Base-by-base conservation (phyloP, 2,329 filamentous ascomycete species). In the Calonectria crousiana region DNA sequence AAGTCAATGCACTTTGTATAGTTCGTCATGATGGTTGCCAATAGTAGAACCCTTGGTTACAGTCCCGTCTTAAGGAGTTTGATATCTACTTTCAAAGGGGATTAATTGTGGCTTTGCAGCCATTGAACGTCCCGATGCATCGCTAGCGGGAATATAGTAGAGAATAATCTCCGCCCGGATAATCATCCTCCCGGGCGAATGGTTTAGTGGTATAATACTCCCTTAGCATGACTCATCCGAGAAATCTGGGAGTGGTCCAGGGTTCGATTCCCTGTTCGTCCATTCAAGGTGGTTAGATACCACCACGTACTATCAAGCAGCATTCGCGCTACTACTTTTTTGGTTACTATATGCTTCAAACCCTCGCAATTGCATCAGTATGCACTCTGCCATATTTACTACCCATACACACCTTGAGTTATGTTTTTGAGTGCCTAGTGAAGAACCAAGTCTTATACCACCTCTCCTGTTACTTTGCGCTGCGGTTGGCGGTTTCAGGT, bases 131-230 rank as follows among this genome's bases (percentile, higher is more conserved):
- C 9, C 34, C 30, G 8, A 6, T 26, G 4, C 11, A 5, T 1
- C 11, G 11, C 10, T 52, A 10, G 6, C 18, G 13, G 13, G 38
- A 60, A n/a, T 23, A 38, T 16, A 26, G 16, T 4, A 2, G 6
- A 26, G 4, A 20, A 10, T 10, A 18, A 2, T 8, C 4, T 2
- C 1, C 1, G 0, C 3, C 28, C 56, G 56, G 56, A 60, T 41
- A 60, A 60, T 60, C 28, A 28, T 60, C 41, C 4, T 32, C 14
- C 56, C 56, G 56, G 51, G 51, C 51, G 51, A 53, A 53, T 53
- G 51, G 51, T 53, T 53, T 53, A 53, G 51, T 53, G 51, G 51
- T 53, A 53, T 53, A 53, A 53, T 53, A 53, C 51, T 53, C 51
- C 51, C 51, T 53, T 53, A 53, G 51, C 51, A 53, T 20, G 2